These are phyloP conservation scores for Leucogyrophana mollusca DNA, from an alignment of 768 basidiomycete species.

Conservation along the genomic window DNA sequence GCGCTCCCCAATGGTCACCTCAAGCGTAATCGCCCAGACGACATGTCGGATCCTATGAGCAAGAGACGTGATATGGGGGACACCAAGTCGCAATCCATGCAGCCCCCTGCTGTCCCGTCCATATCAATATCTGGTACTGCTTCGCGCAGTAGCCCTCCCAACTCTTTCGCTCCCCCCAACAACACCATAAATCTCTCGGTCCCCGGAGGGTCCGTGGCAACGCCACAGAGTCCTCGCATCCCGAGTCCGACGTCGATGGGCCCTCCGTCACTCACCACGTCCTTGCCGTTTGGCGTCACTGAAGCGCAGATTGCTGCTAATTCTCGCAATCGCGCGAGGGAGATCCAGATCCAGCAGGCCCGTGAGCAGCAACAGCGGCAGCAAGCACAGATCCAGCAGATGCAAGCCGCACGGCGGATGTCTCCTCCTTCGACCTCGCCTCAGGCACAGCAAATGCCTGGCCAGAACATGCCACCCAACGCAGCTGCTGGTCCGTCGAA, in stretches of 20 bases:
- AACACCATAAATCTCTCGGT: conserved; percentile 13
- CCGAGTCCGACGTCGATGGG: conserved; percentile 31
- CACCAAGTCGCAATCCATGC: conserved; percentile 44
- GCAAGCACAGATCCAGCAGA: conserved; percentile 34
- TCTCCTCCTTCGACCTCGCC: conserved; percentile 35
- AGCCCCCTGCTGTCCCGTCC: conserved; percentile 35
- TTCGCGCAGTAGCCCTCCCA: conserved; percentile 21
- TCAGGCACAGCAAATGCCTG: conserved; percentile 14
- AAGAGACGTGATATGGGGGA: conserved; percentile 76
- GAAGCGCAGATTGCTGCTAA: conserved; percentile 35
- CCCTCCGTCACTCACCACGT: conserved; percentile 25
- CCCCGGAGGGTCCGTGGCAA: conserved; percentile 10
- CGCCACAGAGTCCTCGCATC: conserved; percentile 31
- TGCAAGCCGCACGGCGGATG: conserved; percentile 37
- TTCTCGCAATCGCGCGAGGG: conserved; percentile 31
- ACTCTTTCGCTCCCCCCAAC: conserved; percentile 16
- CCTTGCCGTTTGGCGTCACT: conserved; percentile 28
- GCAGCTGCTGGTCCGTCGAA: conserved; percentile 20
- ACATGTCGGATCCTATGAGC: conserved; percentile 41
- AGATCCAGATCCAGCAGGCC: conserved; percentile 35
- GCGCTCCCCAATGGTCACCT: conserved; percentile 31
- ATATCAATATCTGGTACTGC: conserved; percentile 20
- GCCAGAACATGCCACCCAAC: conserved; percentile 6
- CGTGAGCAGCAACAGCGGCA: conserved; percentile 32
- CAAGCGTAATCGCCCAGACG: conserved; percentile 65